Evolutionary conservation across 2,329 filamentous ascomycete species (phyloP).

Genomic region (Ophiocordyceps sinensis): DNA sequence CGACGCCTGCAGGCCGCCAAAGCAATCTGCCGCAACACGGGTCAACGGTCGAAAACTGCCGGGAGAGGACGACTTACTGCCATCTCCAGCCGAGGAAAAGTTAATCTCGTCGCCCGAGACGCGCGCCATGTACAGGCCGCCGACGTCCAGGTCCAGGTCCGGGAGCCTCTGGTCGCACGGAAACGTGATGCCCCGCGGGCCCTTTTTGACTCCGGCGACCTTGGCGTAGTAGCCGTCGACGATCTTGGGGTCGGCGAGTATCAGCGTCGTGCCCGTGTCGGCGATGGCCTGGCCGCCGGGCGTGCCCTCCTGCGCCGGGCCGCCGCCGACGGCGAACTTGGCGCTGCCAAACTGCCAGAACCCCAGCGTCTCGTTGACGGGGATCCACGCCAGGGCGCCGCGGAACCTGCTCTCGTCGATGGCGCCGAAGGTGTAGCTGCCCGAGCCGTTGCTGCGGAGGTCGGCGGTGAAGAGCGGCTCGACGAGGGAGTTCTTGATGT

Average conservation of each 20-base stretch:
- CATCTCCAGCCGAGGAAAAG: conserved; percentile 34
- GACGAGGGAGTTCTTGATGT: conserved; percentile 45
- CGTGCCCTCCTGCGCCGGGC: conserved; percentile 18
- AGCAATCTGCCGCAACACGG: conserved; percentile 32
- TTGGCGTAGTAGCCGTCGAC: conserved; percentile 32
- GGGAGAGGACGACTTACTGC: conserved; percentile 26
- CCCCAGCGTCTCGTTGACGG: conserved; percentile 46
- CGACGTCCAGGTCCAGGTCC: conserved; percentile 40
- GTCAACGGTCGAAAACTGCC: too few relatives aligned
- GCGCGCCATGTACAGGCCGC: conserved; percentile 39
- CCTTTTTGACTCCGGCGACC: conserved; percentile 26
- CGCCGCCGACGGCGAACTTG: conserved; percentile 37
- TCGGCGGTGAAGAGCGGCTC: conserved; percentile 56
- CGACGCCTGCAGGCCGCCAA: conserved; percentile 53
- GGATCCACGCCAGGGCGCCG: conserved; percentile 44
- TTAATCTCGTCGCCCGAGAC: conserved; percentile 38
- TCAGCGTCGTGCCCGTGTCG: conserved; percentile 48
- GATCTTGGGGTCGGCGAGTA: conserved; percentile 41
- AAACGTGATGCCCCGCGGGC: conserved; percentile 26
- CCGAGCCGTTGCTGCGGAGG: conserved; percentile 41
- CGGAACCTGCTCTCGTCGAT: conserved; percentile 49
- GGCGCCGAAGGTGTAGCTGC: conserved; percentile 56
- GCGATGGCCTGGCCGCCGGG: conserved; percentile 31
- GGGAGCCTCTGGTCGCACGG: conserved; percentile 31
- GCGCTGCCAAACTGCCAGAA: conserved; percentile 47